Evolutionary conservation across 768 basidiomycete genomes (phyloP).

Genomic region (Boletus vinaceobasis): DNA sequence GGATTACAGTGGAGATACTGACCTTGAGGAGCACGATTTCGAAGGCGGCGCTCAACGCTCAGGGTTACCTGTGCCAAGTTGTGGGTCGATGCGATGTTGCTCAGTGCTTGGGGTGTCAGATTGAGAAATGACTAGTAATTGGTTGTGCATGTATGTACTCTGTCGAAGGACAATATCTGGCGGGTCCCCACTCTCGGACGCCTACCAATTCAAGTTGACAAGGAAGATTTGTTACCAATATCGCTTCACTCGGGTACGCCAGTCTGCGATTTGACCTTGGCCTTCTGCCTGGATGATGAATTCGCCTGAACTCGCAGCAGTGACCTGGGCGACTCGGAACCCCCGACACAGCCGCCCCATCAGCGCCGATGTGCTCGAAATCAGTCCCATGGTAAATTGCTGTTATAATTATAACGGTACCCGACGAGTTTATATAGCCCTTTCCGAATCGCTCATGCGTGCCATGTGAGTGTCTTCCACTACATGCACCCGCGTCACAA

Average conservation of each 20-base stretch:
- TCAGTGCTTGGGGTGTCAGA: no score
- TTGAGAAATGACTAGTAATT: no score
- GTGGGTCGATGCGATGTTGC: no score
- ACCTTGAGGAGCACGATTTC: slow-evolving; percentile 37
- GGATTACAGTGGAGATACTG: background rate
- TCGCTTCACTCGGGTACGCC: no score
- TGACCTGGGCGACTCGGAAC: no score
- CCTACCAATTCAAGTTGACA: background rate
- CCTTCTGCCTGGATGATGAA: no score
- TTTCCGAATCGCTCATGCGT: background rate
- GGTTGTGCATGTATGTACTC: background rate
- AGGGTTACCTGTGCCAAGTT: background rate
- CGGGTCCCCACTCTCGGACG: no score
- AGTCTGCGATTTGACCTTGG: no score
- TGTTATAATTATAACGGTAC: no score
- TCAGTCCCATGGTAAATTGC: background rate
- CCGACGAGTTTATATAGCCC: background rate
- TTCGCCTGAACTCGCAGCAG: no score
- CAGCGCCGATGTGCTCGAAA: background rate
- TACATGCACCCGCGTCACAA: background rate
- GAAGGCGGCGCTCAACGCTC: slow-evolving; percentile 37
- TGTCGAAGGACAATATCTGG: no score
- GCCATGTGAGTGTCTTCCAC: background rate
- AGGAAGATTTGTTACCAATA: no score
- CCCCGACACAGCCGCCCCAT: background rate